These are phyloP conservation scores for Citrus sp. DNA, from an alignment of 345 rosid species.

Conservation along the genomic window DNA sequence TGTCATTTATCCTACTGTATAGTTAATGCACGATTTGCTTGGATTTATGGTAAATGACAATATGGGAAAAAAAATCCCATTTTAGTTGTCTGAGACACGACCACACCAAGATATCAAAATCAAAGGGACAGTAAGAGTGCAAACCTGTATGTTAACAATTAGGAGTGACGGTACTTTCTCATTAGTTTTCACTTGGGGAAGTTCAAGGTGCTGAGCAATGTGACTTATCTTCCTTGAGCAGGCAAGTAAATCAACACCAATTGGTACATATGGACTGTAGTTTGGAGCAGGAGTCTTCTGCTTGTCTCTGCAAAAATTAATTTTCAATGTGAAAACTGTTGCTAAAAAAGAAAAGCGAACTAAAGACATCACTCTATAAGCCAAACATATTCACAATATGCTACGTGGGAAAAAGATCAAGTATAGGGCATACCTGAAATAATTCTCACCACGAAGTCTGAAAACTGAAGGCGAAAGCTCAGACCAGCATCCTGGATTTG, in stretches of 20 bases:
- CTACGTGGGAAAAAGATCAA: neutral
- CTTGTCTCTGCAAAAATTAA: constrained; percentile 50
- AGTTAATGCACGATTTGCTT: no score
- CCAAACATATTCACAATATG: neutral
- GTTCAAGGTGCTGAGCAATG: constrained; percentile 79
- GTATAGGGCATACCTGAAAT: constrained; percentile 44
- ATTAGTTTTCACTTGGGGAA: constrained; percentile 41
- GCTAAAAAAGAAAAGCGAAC: neutral
- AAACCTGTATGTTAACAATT: constrained; percentile 71
- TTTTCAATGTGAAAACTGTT: neutral
- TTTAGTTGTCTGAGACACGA: neutral
- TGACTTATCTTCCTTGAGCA: constrained; percentile 65
- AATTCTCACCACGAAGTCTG: constrained; percentile 64
- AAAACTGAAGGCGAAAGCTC: constrained; percentile 66
- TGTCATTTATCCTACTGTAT: no score
- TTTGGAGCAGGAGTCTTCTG: constrained; percentile 63
- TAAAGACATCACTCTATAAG: neutral
- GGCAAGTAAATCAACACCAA: constrained; percentile 63
- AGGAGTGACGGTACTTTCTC: constrained; percentile 50
- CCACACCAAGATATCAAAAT: neutral
- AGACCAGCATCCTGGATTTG: constrained; percentile 56
- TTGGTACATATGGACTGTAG: constrained; percentile 58
- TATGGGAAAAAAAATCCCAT: neutral
- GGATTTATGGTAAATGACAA: no score
- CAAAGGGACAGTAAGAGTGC: neutral